These are phyloP conservation scores for Verticillium zaregamsianum DNA, from an alignment of 2,329 filamentous ascomycete species.

Conservation along the genomic window DNA sequence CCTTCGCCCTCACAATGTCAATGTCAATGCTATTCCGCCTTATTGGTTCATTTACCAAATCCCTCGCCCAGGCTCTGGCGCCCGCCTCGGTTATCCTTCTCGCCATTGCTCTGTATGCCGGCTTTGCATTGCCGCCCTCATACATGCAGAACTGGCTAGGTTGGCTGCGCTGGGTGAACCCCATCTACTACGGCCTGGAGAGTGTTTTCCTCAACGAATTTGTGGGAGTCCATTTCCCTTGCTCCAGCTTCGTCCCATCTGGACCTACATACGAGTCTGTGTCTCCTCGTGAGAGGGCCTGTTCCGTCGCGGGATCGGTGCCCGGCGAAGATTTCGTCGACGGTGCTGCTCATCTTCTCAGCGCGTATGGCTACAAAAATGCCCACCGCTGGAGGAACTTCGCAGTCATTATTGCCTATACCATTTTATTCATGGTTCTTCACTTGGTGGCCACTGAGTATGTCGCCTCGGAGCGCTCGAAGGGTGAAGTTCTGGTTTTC, in stretches of 20 bases:
- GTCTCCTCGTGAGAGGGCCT: constrained; percentile 32
- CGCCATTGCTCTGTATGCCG: constrained; percentile 30
- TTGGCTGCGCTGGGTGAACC: constrained; percentile 65
- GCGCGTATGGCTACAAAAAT: constrained; percentile 41
- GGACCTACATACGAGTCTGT: constrained; percentile 21
- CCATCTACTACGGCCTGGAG: constrained; percentile 62
- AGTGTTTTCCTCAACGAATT: constrained; percentile 53
- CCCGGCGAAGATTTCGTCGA: constrained; percentile 38
- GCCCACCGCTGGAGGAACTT: constrained; percentile 44
- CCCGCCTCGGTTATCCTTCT: constrained; percentile 44
- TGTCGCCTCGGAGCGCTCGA: constrained; percentile 3
- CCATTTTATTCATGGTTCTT: constrained; percentile 39
- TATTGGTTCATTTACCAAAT: constrained; percentile 32
- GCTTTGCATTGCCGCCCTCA: constrained; percentile 64
- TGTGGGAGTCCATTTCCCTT: constrained; percentile 45
- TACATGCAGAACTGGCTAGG: constrained; percentile 63
- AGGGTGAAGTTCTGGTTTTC: constrained; percentile 10
- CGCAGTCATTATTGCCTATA: constrained; percentile 48
- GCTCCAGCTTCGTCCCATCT: constrained; percentile 21
- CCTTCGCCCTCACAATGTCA: constrained; percentile 19
- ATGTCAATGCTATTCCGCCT: constrained; percentile 51
- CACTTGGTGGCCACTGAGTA: constrained; percentile 9
- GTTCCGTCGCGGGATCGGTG: constrained; percentile 36
- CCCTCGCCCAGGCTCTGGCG: constrained; percentile 47
- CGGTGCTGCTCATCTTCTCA: constrained; percentile 42